These are phyloP conservation scores for Leccinellum rugosiceps DNA, from an alignment of 768 basidiomycete species.

Conservation along the genomic window DNA sequence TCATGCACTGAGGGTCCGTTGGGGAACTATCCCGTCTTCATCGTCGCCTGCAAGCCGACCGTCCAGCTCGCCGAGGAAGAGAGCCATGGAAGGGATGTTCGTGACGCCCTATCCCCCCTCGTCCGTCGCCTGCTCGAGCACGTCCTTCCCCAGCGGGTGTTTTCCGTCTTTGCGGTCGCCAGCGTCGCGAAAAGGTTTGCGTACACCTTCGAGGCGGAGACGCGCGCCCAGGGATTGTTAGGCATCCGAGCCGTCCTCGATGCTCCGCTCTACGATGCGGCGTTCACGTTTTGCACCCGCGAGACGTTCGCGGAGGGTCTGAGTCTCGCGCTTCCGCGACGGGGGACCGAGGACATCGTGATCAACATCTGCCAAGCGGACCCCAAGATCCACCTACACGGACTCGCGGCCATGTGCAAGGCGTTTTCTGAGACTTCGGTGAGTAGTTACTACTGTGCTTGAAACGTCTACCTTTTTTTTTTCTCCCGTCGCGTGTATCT, in stretches of 20 bases:
- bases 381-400: slow-evolving; percentile 23
- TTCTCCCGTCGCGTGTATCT: neutral
- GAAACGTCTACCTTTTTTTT: neutral
- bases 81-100: neutral
- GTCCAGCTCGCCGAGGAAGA: slow-evolving; percentile 13
- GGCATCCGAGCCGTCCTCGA: slow-evolving; percentile 26
- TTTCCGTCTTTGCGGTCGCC: slow-evolving; percentile 63
- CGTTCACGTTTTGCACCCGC: slow-evolving; percentile 52
- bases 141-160: slow-evolving; percentile 8
- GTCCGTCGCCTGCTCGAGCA: slow-evolving; percentile 11
- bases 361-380: slow-evolving; percentile 35
- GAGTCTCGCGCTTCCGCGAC: neutral
- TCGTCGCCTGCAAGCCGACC: slow-evolving; percentile 14
- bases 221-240: neutral
- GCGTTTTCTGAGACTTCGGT: slow-evolving; percentile 63
- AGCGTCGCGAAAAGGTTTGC: slow-evolving; percentile 45
- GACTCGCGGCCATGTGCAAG: slow-evolving; percentile 46
- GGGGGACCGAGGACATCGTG: slow-evolving; percentile 5
- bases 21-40: slow-evolving; percentile 58
- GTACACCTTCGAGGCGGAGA: slow-evolving; percentile 40
- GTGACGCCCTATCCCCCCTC: slow-evolving; percentile 7
- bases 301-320: slow-evolving; percentile 32
- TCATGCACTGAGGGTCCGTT: slow-evolving; percentile 55
- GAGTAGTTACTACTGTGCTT: slow-evolving; percentile 23
- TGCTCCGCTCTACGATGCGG: slow-evolving; percentile 60